Evolutionary conservation across 164 flowering plant genomes (phyloP).

Genomic region (Platanus orientalis): DNA sequence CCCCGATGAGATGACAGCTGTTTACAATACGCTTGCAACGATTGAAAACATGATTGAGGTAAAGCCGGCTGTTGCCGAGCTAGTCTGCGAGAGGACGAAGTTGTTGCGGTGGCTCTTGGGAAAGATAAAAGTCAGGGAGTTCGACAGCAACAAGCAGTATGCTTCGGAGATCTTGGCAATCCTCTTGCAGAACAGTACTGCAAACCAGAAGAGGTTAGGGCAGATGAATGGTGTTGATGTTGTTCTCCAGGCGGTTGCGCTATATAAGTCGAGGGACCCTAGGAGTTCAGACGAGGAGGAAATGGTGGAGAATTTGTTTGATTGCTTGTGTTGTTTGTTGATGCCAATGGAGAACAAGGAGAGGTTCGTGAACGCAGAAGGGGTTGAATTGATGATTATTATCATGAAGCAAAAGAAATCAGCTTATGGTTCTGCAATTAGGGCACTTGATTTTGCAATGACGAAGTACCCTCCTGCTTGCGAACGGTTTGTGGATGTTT

Average conservation of each 20-base stretch:
- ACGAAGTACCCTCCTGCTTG: slow-evolving; percentile 92
- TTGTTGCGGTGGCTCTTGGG: slow-evolving; percentile 71
- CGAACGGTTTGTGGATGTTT: slow-evolving; percentile 92
- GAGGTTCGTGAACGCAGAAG: slow-evolving; percentile 88
- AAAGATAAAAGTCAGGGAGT: slow-evolving; percentile 78
- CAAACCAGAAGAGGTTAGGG: slow-evolving; percentile 85
- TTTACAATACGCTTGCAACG: slow-evolving; percentile 64
- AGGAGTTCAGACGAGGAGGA: slow-evolving; percentile 91
- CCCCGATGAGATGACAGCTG: slow-evolving; percentile 68
- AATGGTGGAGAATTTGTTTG: slow-evolving; percentile 95
- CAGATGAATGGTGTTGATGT: slow-evolving; percentile 97
- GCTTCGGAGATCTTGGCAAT: slow-evolving; percentile 93
- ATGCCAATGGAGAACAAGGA: slow-evolving; percentile 99
- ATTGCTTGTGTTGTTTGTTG: slow-evolving; percentile 89
- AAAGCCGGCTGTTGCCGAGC: slow-evolving; percentile 81
- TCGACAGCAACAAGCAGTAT: slow-evolving; percentile 93
- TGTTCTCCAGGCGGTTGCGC: slow-evolving; percentile 82
- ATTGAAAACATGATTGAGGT: slow-evolving; percentile 90
- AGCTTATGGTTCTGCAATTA: slow-evolving; percentile 89
- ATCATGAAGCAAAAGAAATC: slow-evolving; percentile 97
- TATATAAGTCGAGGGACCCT: slow-evolving; percentile 89
- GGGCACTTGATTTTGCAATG: slow-evolving; percentile 95
- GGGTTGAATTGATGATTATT: slow-evolving; percentile 97
- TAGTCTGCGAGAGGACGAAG: slow-evolving; percentile 90
- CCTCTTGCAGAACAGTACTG: slow-evolving; percentile 76